phyloP scores from a whole-genome alignment of 164 flowering plant genomes.

The Houttuynia cordata region DNA sequence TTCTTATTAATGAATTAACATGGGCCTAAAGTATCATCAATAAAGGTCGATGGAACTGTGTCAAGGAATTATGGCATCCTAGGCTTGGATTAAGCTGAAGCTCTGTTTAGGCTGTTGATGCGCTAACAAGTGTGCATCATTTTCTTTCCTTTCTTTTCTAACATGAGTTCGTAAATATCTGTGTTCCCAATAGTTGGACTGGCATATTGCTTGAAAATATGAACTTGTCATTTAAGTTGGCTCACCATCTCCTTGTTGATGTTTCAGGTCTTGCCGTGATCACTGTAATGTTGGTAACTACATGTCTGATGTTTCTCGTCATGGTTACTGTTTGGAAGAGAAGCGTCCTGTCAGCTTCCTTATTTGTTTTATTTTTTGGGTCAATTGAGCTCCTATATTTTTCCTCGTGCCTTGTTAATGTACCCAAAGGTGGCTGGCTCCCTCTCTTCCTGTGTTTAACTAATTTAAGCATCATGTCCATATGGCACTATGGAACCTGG shows the following conservation, averaged over 20 bases:
- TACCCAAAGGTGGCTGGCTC: slow-evolving; percentile 53
- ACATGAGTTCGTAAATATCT: neutral
- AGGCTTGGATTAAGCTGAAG: neutral
- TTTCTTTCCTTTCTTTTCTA: too few species aligned
- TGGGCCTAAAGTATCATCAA: too few species aligned
- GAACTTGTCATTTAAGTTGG: neutral
- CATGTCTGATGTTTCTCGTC: slow-evolving; percentile 50
- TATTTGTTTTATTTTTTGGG: slow-evolving; percentile 45
- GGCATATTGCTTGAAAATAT: neutral
- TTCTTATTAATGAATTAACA: too few species aligned
- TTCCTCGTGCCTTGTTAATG: slow-evolving; percentile 33
- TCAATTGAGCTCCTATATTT: slow-evolving; percentile 43
- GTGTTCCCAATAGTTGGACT: neutral
- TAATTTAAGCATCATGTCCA: slow-evolving; percentile 29
- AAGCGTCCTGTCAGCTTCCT: slow-evolving; percentile 17
- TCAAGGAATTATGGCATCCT: too few species aligned
- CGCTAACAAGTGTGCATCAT: neutral
- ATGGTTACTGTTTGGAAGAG: slow-evolving; percentile 41
- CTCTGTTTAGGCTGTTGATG: neutral
- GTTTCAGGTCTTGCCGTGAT: slow-evolving; percentile 48
- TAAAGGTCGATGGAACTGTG: too few species aligned
- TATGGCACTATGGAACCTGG: slow-evolving; percentile 53
- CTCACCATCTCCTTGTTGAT: neutral
- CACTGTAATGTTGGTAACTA: slow-evolving; percentile 53
- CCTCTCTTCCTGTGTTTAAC: slow-evolving; percentile 27